Base-by-base conservation (phyloP, 2,329 filamentous ascomycete genomes). In the Neonectria neomacrospora region DNA sequence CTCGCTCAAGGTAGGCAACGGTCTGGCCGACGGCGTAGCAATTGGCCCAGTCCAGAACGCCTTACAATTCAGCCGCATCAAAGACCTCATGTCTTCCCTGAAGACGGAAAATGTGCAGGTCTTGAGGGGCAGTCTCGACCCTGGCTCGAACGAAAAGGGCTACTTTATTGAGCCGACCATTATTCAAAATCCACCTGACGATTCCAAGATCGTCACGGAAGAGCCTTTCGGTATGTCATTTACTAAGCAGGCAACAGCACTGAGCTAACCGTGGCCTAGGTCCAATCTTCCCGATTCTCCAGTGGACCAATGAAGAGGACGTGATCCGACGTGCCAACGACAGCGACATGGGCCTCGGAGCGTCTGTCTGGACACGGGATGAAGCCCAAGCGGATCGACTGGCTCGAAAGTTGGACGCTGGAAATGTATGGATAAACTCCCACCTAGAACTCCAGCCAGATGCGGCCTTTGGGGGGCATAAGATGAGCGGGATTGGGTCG, bases 301-400 rank as follows among this genome's bases (percentile, higher is more conserved):
- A 81, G 11, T 91, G 86, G 86, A 78, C 79, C 0, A 80, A 83
- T 37, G 87, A 91, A 67, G 83, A 82, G 9, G 86, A 89, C 26
- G 84, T 87, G 1, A 75, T 90, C 34, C 74, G 74, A 5, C 80
- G 85, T 11, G 86, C 83, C 0, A 89, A 88, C 63, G 76, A 82
- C 20, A 78, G 77, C 4, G 80, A 83, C 11, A 81, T 80, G 32
- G 86, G 85, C 0, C 80, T 88, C 1, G 85, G 84, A 0, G 82
- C 84, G 5, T 85, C 85, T 0, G 81, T 90, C 0, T 89, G 86
- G 79, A 83, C 80, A n/a, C 77, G 76, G 8, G 84, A 89, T 64
- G 57, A 84, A 3, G 78, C 76, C 1, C 77, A 80, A 10, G 86
- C 86, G 0, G 79, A 80, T 18, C 76, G 78, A 4, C 81, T 90